phyloP scores from a whole-genome alignment of 192 early-diverging fungal genomes.

The Coemansia sp. region DNA sequence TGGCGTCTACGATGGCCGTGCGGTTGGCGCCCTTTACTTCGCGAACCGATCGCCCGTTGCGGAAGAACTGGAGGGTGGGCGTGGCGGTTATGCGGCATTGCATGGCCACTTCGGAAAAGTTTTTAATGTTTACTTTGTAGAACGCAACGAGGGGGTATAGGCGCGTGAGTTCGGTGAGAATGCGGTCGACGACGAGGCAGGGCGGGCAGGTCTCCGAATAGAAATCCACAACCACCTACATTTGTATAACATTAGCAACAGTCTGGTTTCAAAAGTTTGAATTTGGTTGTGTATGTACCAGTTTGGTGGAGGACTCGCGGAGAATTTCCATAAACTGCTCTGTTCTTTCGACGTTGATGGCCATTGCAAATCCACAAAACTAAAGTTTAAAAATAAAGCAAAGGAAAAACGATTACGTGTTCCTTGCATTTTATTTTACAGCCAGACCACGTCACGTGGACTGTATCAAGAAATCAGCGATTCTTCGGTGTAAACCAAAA shows the following conservation, averaged over 20 bases:
- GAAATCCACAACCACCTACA: slow-evolving; percentile 51
- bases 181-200: slow-evolving; percentile 31
- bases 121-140: slow-evolving; percentile 45
- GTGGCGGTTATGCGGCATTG: slow-evolving; percentile 45
- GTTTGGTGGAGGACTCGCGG: slow-evolving; percentile 37
- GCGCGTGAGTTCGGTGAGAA: slow-evolving; percentile 21
- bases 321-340: slow-evolving; percentile 49
- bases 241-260: neutral
- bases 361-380: slow-evolving; percentile 19
- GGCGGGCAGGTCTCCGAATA: slow-evolving; percentile 51
- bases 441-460: neutral
- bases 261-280: neutral
- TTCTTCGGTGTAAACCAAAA: slow-evolving; percentile 56
- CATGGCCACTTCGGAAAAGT: slow-evolving; percentile 37
- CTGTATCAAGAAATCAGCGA: neutral
- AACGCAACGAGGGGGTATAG: slow-evolving; percentile 39
- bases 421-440: neutral
- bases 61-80: slow-evolving; percentile 63
- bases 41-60: slow-evolving; percentile 68
- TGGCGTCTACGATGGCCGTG: slow-evolving; percentile 62
- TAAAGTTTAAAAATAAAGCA: neutral
- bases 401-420: slow-evolving; percentile 3
- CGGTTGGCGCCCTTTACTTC: slow-evolving; percentile 83
- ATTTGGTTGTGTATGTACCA: slow-evolving; percentile 14
- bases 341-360: slow-evolving; percentile 37